Conservation (phyloP, 2,329 filamentous ascomycete species). For the Cyphellophora europaea region DNA sequence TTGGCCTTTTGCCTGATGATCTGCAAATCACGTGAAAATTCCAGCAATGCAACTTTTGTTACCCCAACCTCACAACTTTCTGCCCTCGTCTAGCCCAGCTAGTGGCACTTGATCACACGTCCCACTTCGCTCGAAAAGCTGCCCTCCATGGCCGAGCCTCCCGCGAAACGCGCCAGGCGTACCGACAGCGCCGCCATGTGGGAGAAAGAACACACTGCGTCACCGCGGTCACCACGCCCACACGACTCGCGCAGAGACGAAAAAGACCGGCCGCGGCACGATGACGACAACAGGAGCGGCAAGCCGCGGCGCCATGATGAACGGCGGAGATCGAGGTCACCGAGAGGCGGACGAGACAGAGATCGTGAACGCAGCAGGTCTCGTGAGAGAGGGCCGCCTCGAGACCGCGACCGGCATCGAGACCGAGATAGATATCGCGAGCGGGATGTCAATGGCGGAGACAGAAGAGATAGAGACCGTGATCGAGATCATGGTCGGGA, state of each 20-base stretch:
- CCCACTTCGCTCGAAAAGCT: not conserved
- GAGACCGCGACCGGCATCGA: slow-evolving; percentile 1
- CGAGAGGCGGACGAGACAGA: not conserved
- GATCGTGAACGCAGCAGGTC: not conserved
- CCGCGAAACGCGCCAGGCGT: slow-evolving; percentile 41
- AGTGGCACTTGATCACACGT: not conserved
- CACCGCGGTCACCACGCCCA: slow-evolving; percentile 22
- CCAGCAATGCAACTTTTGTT: too few species aligned
- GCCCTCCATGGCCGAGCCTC: slow-evolving; percentile 22
- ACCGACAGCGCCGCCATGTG: slow-evolving; percentile 54
- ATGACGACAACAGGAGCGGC: slow-evolving; percentile 8
- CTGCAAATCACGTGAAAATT: not conserved
- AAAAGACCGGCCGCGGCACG: slow-evolving; percentile 14
- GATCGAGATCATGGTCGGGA: not conserved
- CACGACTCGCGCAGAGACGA: slow-evolving; percentile 29
- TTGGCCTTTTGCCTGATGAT: too few species aligned
- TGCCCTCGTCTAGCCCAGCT: not conserved
- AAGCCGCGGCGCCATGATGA: not conserved
- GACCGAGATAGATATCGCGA: slow-evolving; percentile 1
- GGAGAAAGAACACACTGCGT: slow-evolving; percentile 37
- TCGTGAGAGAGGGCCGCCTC: not conserved
- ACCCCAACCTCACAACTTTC: too few species aligned
- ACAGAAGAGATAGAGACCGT: not conserved
- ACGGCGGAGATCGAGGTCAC: not conserved
- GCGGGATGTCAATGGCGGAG: not conserved